phyloP scores from a whole-genome alignment of 2,329 filamentous ascomycete genomes.

The Fusarium nygamai region DNA sequence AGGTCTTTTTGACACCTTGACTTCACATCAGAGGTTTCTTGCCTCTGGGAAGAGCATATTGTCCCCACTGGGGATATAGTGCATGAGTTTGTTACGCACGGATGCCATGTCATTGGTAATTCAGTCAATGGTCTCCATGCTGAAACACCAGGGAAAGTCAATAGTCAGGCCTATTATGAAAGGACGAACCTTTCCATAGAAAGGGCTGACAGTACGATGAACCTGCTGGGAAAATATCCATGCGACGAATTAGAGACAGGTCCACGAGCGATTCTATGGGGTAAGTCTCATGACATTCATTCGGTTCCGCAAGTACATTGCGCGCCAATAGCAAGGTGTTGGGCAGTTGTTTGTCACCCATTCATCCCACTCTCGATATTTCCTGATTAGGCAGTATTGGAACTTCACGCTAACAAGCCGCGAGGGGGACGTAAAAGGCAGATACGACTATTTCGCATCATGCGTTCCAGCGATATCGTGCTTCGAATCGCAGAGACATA shows the following conservation, averaged over 20 bases:
- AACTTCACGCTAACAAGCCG: too few species aligned
- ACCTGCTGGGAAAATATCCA: too few species aligned
- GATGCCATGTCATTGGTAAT: neutral
- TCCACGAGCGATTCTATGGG: too few species aligned
- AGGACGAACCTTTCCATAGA: rapidly evolving
- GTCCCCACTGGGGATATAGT: neutral
- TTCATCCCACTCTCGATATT: neutral
- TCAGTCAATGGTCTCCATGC: neutral
- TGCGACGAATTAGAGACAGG: too few species aligned
- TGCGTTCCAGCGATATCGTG: rapidly evolving
- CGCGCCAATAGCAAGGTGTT: too few species aligned
- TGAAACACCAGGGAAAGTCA: neutral
- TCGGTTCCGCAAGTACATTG: neutral
- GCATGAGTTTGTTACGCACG: neutral
- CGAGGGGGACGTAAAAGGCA: neutral
- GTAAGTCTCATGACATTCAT: neutral
- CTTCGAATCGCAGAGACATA: rapidly evolving
- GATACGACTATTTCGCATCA: neutral
- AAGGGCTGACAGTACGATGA: too few species aligned
- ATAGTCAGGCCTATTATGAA: neutral
- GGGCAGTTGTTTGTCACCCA: neutral
- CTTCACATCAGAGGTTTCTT: neutral
- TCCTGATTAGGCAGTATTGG: neutral
- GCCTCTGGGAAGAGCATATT: neutral
- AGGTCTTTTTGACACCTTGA: rapidly evolving